A percentile compares a stretch with the other conserved stretches of the same genome.
Evolutionary conservation across 257 asterid genomes (phyloP).

Genomic region (Solanum chaucha): DNA sequence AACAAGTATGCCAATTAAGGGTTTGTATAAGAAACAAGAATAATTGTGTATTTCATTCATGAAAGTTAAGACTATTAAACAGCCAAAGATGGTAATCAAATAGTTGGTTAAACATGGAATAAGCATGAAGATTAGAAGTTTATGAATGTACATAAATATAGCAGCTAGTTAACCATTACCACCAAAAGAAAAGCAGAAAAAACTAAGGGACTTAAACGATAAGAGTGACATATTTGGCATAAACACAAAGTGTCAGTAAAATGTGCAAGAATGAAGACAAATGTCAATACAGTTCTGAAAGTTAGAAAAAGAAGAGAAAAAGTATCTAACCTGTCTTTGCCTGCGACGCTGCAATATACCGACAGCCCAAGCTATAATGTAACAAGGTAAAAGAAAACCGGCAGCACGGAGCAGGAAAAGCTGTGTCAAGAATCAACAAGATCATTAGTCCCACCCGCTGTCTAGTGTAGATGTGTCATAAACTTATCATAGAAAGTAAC

Average conservation of each 20-base stretch:
- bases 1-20: neutral
- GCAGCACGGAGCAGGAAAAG: slow-evolving; percentile 43
- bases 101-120: neutral
- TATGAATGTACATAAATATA: neutral
- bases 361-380: slow-evolving; percentile 42
- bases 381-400: slow-evolving; percentile 39
- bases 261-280: neutral
- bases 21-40: neutral
- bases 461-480: neutral
- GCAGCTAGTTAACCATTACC: neutral
- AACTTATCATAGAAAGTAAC: neutral
- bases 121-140: neutral
- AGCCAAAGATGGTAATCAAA: neutral
- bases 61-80: neutral
- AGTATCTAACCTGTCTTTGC: slow-evolving; percentile 34
- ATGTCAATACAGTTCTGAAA: neutral
- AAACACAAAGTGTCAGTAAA: neutral
- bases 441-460: neutral
- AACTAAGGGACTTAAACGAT: neutral
- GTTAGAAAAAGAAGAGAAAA: neutral
- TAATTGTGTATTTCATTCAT: neutral
- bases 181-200: neutral
- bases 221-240: neutral
- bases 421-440: slow-evolving; percentile 12
- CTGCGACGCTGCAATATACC: slow-evolving; percentile 40